phyloP scores from a whole-genome alignment of 2,329 filamentous ascomycete genomes.

The Colletotrichum sp. region DNA sequence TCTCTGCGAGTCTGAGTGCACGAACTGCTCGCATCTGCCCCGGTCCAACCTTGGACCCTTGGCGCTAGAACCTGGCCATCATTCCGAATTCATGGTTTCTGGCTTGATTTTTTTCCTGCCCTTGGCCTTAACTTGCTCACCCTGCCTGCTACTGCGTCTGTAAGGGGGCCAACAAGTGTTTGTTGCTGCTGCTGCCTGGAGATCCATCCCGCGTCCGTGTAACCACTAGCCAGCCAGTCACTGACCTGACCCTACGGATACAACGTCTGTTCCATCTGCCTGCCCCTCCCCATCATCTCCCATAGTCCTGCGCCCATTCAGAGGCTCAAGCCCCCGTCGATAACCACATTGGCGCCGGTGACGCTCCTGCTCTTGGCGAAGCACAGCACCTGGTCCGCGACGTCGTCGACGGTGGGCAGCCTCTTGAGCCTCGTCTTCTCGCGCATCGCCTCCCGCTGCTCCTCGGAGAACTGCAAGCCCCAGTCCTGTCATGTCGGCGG shows the following conservation, averaged over 20 bases:
- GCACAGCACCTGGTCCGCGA: conserved; percentile 56
- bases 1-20: neutral
- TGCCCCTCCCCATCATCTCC: neutral
- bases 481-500: conserved; percentile 15
- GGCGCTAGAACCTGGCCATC: neutral
- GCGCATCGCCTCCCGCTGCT: conserved; percentile 58
- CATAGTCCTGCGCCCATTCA: neutral
- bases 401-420: conserved; percentile 57
- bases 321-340: conserved; percentile 41
- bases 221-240: neutral
- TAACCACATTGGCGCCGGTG: conserved; percentile 57
- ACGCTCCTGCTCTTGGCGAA: conserved; percentile 53
- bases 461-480: conserved; percentile 52
- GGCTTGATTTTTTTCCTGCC: neutral
- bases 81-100: neutral
- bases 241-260: neutral
- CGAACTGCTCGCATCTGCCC: neutral
- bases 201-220: neutral
- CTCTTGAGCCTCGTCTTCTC: conserved; percentile 65
- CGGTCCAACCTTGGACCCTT: neutral
- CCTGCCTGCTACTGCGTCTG: neutral
- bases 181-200: neutral
- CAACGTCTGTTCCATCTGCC: neutral
- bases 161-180: neutral
- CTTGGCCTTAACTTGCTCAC: neutral